These are phyloP conservation scores for Populus deltoides DNA, from an alignment of 345 rosid genomes.

Conservation along the genomic window DNA sequence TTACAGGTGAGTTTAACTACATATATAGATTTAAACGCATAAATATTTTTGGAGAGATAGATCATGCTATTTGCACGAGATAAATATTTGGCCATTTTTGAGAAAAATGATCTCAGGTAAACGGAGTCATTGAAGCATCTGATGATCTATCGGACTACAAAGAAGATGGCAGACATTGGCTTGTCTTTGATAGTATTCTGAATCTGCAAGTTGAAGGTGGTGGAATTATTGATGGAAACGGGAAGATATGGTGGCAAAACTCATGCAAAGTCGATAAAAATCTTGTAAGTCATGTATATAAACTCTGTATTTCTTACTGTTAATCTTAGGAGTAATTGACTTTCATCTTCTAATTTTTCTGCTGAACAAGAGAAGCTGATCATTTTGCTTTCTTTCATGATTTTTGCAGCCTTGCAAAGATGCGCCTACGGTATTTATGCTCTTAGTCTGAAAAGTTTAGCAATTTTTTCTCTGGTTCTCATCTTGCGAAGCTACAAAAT, in stretches of 20 bases:
- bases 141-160: constrained; percentile 48
- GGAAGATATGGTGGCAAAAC: constrained; percentile 81
- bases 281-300: constrained; percentile 37
- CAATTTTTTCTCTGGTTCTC: neutral
- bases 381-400: neutral
- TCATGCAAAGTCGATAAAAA: constrained; percentile 74
- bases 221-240: constrained; percentile 68
- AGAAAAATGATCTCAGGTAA: constrained; percentile 37
- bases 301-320: neutral
- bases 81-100: neutral
- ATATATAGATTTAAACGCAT: neutral
- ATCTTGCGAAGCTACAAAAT: neutral
- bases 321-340: neutral
- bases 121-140: constrained; percentile 63
- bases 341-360: neutral
- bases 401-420: constrained; percentile 67
- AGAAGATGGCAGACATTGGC: constrained; percentile 57
- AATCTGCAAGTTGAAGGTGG: constrained; percentile 59
- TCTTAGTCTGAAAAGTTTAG: neutral
- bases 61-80: neutral
- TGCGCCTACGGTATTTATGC: constrained; percentile 88
- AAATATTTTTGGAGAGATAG: neutral
- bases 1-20: constrained; percentile 45
- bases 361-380: neutral
- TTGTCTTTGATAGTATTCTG: constrained; percentile 46